Base-by-base conservation (phyloP, 1,284 basidiomycete genomes). In the Clitocybe nebularis region DNA sequence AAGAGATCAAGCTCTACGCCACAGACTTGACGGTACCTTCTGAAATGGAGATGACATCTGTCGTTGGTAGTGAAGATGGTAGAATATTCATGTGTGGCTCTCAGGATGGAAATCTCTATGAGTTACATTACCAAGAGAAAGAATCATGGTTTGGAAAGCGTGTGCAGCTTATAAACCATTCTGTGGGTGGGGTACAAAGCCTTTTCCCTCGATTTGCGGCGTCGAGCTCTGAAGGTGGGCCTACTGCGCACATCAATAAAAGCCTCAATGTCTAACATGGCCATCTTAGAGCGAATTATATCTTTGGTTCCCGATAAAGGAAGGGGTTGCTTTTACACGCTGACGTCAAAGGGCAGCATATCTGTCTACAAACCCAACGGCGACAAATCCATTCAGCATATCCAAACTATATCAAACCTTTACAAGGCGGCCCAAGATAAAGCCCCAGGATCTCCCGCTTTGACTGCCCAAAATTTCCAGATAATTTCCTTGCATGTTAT, bases 61-160 rank as follows among this genome's bases (percentile, higher is more conserved):
- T 97, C 39, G 72, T 79, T 42, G 88, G 90, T 7, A 93, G 89
- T 1, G 61, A 74, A 14, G 79, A 84, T 24, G 96, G 95, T 17
- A 77, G 94, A 39, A 89, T 98, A 52, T 97, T 99, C 66, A 88
- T 94, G 79, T 78, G 77, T 42, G 93, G 93, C 8, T 74, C 77
- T 11, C 80, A 85, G 55, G 93, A 97, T 62, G 91, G 92, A 14
- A 84, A 86, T 58, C 66, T 98, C 30, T 97, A 96, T 62, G 96
- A 98, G 65, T 68, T 99, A 37, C 84, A 90, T 57, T 99, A 99
- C 63, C 89, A 93, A 57, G 83, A 89, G 49, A 85, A 79, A 51
- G 89, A 94, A 58, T 89, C 89, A 1, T 97, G 93, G 93, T 95
- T 97, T 67, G 89, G 83, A 43, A 92, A 91, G 61, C 72, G 80